Evolutionary conservation across 805 yeast species (phyloP), one percentile per base, ranked within the genome.

Genomic region (Lachancea sp.): DNA sequence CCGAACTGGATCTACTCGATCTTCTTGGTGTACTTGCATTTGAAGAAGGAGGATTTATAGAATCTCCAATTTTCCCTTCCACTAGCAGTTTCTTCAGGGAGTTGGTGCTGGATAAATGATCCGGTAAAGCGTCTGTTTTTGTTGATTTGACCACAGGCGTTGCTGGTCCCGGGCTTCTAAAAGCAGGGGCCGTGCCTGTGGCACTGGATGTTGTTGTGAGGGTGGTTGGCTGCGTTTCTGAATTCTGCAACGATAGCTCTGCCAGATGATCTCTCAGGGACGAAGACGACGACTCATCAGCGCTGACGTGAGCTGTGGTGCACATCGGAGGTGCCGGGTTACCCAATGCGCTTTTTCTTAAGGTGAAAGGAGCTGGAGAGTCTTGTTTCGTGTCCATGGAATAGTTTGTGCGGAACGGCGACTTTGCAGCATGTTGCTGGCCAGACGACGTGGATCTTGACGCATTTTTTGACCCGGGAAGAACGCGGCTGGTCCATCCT

Each of bases 111-210:
- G 46, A 38, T 6, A 38, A 25, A 12, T 36, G 46, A 22, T 43
- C 49, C 7, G 53, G 48, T n/a, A 46, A 37, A 6, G 50, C 56
- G n/a, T 50, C 56, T 36, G 52, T 52, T 26, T 46, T 50, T 12
- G 58, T 50, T 9, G 52, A 55, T 26, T 51, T 49, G 13, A 55
- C 60, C 16, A 58, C 56, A 6, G 60, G 53, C 12, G 48, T 39
- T 2, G 58, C 45, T 18, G 56, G 59, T 1, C 58, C 58, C 7
- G 57, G 57, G 26, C 52, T 53, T 27, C 48, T 34, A 25, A 52
- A 45, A 5, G 50, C 38, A 4, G 54, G 49, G 2, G 51, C 41
- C 18, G 36, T 11, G 17, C 36, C 42, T 15, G 29, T 20, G 25
- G 43, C 19, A 22, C 43, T 40, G 5, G 39, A 36, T 5, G 31